Conservation (phyloP, 2,329 filamentous ascomycete species). For the Scleromitrula shiraiana region DNA sequence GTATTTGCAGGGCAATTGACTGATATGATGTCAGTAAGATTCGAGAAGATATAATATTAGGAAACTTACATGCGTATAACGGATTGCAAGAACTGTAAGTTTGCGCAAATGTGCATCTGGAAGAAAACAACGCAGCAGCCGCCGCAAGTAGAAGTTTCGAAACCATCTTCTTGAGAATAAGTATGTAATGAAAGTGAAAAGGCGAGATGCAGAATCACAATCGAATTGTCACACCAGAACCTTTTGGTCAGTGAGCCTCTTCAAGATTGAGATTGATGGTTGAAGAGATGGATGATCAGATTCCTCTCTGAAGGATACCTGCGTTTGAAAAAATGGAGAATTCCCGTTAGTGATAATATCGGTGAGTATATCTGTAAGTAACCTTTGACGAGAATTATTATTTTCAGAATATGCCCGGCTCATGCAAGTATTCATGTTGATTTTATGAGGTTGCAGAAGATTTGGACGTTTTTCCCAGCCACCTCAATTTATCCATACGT, state of each 20-base stretch:
- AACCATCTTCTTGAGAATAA: slow-evolving; percentile 17
- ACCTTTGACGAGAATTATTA: background rate
- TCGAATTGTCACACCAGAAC: slow-evolving; percentile 1
- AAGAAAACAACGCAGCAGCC: slow-evolving; percentile 17
- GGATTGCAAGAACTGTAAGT: slow-evolving; percentile 51
- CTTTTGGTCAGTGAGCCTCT: background rate
- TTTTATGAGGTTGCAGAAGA: background rate
- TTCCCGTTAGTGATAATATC: background rate
- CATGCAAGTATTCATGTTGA: slow-evolving; percentile 8
- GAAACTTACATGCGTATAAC: slow-evolving; percentile 32
- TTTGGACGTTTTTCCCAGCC: slow-evolving; percentile 3
- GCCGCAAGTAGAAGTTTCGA: slow-evolving; percentile 17
- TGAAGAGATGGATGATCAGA: background rate
- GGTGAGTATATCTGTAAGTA: background rate
- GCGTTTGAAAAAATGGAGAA: background rate
- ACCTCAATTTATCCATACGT: slow-evolving; percentile 1
- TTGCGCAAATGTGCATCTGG: slow-evolving; percentile 34
- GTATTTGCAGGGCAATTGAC: slow-evolving; percentile 65
- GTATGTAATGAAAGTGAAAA: background rate
- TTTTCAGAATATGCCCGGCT: background rate
- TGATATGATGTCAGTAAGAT: slow-evolving; percentile 20
- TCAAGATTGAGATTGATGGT: background rate
- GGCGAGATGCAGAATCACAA: slow-evolving; percentile 4
- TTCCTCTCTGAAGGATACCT: slow-evolving; percentile 1
- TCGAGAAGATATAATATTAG: background rate